Conservation (phyloP, 345 rosid genomes). For the Barbarea vulgaris region DNA sequence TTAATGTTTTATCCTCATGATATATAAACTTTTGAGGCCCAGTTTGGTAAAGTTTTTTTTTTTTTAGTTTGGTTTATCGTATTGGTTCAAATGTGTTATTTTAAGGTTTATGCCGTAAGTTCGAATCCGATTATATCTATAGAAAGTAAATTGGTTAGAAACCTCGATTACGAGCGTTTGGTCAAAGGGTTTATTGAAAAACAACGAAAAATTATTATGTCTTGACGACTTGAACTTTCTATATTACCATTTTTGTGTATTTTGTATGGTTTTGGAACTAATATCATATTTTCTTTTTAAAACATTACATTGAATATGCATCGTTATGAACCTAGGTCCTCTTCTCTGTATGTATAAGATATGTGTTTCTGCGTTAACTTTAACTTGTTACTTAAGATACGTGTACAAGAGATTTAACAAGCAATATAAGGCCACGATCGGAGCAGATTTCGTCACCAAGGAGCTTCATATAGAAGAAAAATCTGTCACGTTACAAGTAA, state of each 20-base stretch:
- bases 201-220: neutral
- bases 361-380: constrained; percentile 14
- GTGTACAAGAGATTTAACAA: constrained; percentile 73
- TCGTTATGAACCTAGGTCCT: neutral
- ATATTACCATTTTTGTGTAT: neutral
- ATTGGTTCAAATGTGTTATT: neutral
- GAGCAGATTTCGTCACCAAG: constrained; percentile 91
- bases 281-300: neutral
- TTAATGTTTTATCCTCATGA: neutral
- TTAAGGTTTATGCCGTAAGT: neutral
- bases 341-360: neutral
- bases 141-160: neutral
- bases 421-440: constrained; percentile 90
- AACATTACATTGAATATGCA: neutral
- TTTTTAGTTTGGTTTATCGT: neutral
- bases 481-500: constrained; percentile 77
- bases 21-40: neutral
- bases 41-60: neutral
- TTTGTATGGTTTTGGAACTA: neutral
- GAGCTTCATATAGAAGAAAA: constrained; percentile 80
- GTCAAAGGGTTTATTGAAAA: neutral
- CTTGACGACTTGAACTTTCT: neutral
- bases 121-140: neutral
- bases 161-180: neutral
- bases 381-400: constrained; percentile 57